Percentiles rank a stretch among this genome's conserved stretches.
These are phyloP conservation scores for Coriaria nepalensis DNA, from an alignment of 306 rosid genomes.

Conservation along the genomic window DNA sequence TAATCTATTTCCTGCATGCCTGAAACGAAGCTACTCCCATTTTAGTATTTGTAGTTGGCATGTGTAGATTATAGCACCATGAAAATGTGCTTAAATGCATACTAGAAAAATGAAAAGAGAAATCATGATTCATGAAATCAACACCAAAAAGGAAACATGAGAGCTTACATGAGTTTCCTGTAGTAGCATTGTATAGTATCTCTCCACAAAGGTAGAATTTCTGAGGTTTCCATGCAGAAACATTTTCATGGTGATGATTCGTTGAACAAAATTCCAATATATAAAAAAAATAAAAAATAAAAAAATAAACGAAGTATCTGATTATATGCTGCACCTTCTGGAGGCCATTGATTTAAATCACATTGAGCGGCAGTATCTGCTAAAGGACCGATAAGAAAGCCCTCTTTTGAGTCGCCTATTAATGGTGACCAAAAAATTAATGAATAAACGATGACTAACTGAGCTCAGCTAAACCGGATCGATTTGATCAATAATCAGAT, in stretches of 20 bases:
- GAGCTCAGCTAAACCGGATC: too few species aligned
- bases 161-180: constrained; percentile 51
- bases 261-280: constrained; percentile 4
- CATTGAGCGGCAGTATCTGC: constrained; percentile 22
- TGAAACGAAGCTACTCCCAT: constrained; percentile 10
- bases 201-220: constrained; percentile 56
- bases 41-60: not conserved
- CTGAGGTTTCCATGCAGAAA: constrained; percentile 29
- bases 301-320: too few species aligned
- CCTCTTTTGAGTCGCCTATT: constrained; percentile 76
- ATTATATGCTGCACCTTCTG: constrained; percentile 28
- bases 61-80: too few species aligned
- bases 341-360: constrained; percentile 75
- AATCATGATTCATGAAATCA: too few species aligned
- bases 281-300: too few species aligned
- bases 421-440: not conserved
- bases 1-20: constrained; percentile 45
- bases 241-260: not conserved
- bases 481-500: too few species aligned
- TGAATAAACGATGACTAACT: too few species aligned
- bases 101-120: too few species aligned
- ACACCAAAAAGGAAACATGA: not conserved
- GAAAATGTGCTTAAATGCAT: too few species aligned
- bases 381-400: constrained; percentile 50
- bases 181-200: constrained; percentile 43